Evolutionary conservation across 2,329 filamentous ascomycete species (phyloP), one percentile per base, ranked within the genome.

Genomic region (Didymella glomerata): DNA sequence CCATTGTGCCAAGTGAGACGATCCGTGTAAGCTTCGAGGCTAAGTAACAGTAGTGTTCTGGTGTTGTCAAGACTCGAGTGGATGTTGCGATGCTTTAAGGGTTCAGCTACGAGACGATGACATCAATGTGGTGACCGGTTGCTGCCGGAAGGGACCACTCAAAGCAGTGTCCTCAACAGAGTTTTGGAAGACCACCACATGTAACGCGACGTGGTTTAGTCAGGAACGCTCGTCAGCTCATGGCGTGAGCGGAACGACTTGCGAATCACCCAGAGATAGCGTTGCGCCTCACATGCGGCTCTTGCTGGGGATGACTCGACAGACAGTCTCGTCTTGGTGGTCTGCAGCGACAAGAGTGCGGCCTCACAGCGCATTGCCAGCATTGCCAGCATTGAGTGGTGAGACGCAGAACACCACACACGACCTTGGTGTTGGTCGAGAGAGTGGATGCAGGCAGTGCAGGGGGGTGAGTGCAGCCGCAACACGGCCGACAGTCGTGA

Each of bases 1-100:
- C 72, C 71, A 77, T 79, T 20, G 44, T 68, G 68, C 44, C 48
- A 47, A 59, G 56, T 16, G 18, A 46, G 56, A 54, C 11, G 56
- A 24, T 41, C 10, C 10, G 28, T 50, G 27, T 32, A 40, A 36
- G 45, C 41, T 59, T 42, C 7, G 48, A 24, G 14, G 27, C 32
- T 30, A 28, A 30, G 22, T 22, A 30, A n/a, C n/a, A 9, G 44
- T 40, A 42, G 20, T 54, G 32, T 28, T 49, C 28, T 54, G 50
- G 47, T 49, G 27, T 28, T 36, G 14, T 20, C n/a, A n/a, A n/a
- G n/a, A n/a, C n/a, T n/a, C 22, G 32, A 28, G 56, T 44, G 50
- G 41, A 47, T 46, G 51, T 27, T 47, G 46, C 25, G 46, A 45
- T 42, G 34, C 47, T 59, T 59, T 54, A 54, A 51, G 50, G 32